Conservation (phyloP, 192 early-diverging fungal genomes). For the Dimargaris cristalligena region DNA sequence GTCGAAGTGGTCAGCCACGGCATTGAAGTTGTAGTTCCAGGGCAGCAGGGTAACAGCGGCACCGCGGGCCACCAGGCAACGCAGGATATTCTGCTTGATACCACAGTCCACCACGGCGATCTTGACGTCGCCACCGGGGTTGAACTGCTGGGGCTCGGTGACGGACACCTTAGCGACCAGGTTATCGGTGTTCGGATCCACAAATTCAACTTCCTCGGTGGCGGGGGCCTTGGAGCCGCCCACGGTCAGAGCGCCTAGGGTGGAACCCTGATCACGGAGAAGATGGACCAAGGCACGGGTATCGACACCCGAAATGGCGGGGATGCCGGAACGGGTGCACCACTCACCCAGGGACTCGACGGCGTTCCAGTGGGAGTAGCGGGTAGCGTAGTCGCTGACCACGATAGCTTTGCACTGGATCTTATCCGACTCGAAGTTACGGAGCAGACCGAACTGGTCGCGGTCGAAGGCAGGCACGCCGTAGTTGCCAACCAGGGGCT, state of each 20-base stretch:
- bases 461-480: conserved; percentile 61
- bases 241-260: conserved; percentile 57
- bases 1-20: conserved; percentile 47
- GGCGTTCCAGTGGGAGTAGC: conserved; percentile 90
- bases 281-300: conserved; percentile 78
- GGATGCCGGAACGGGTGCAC: conserved; percentile 67
- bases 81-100: conserved; percentile 85
- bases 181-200: conserved; percentile 60
- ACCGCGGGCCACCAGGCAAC: conserved; percentile 61
- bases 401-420: conserved; percentile 81
- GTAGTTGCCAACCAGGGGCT: conserved; percentile 92
- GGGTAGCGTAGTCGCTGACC: conserved; percentile 77
- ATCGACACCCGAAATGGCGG: conserved; percentile 81
- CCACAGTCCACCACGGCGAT: conserved; percentile 78
- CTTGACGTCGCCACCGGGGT: conserved; percentile 59
- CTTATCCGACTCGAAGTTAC: conserved; percentile 70
- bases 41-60: conserved; percentile 75
- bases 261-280: conserved; percentile 72
- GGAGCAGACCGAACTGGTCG: conserved; percentile 66
- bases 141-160: conserved; percentile 45
- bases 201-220: conserved; percentile 25
- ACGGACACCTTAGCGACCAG: conserved; percentile 70
- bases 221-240: conserved; percentile 35
- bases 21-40: conserved; percentile 61
- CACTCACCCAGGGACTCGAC: conserved; percentile 77